phyloP scores from a whole-genome alignment of 2,329 filamentous ascomycete genomes.

The Gremmenia infestans region DNA sequence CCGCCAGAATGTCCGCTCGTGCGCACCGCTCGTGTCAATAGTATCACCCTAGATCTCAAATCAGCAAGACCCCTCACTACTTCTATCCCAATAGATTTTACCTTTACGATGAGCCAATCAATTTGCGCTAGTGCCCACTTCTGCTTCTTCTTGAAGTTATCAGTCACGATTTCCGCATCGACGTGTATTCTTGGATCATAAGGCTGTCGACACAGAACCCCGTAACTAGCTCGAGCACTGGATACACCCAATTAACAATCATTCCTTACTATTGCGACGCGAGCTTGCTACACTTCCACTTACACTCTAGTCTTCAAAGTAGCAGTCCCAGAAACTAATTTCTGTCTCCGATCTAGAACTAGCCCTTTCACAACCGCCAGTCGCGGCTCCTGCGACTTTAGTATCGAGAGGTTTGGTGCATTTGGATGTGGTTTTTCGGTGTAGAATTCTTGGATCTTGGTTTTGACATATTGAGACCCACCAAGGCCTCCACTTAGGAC shows the following conservation, averaged over 20 bases:
- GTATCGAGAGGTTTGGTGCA: conserved; percentile 34
- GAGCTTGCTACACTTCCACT: not conserved
- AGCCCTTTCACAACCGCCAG: conserved; percentile 51
- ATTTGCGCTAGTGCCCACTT: conserved; percentile 39
- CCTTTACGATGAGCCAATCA: conserved; percentile 39
- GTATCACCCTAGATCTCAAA: conserved; percentile 33
- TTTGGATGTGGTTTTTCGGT: conserved; percentile 32
- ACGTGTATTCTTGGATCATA: conserved; percentile 36
- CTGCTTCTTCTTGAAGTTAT: conserved; percentile 31
- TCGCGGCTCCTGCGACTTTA: conserved; percentile 46
- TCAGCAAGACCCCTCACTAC: not conserved
- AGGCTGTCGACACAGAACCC: conserved; percentile 35
- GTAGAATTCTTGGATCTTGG: conserved; percentile 37
- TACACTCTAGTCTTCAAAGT: conserved; percentile 39
- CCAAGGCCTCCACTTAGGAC: conserved; percentile 43
- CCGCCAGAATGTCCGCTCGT: conserved; percentile 25
- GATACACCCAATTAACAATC: not conserved
- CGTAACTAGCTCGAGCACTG: conserved; percentile 39
- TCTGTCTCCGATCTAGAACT: conserved; percentile 47
- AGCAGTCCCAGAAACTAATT: conserved; percentile 36
- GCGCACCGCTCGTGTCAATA: conserved; percentile 32
- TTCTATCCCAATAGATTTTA: conserved; percentile 7
- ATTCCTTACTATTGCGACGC: not conserved
- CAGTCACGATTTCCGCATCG: conserved; percentile 33
- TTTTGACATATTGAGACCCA: conserved; percentile 43